Evolutionary conservation across 176 grass and related monocot genomes (phyloP).

Genomic region (Ananas comosus): DNA sequence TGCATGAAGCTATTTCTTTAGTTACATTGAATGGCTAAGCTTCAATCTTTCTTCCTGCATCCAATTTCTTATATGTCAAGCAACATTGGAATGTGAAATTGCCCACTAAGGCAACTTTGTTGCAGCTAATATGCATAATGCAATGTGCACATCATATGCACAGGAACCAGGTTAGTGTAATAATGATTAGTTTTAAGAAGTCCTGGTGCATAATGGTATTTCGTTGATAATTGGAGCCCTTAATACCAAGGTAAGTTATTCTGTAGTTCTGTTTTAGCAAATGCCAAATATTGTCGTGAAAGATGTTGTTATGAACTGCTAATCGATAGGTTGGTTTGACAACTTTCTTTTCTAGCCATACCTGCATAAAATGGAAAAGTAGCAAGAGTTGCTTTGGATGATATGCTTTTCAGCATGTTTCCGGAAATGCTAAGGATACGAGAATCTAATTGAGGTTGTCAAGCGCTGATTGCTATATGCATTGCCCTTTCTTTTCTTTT

Average conservation of each 20-base stretch:
- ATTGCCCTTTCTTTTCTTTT: no score
- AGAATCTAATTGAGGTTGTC: no score
- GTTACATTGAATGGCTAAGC: not conserved
- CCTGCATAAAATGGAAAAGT: not conserved
- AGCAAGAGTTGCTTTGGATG: not conserved
- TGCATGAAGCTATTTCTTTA: not conserved
- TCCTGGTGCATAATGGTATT: not conserved
- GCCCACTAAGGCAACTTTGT: not conserved
- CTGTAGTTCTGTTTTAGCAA: not conserved
- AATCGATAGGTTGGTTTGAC: not conserved
- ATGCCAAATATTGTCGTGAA: not conserved
- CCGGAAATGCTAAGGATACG: no score
- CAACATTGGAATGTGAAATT: not conserved
- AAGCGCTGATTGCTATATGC: no score
- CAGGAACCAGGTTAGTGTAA: not conserved
- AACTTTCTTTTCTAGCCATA: not conserved
- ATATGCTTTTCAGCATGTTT: not conserved
- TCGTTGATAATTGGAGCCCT: not conserved
- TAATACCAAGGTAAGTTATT: not conserved
- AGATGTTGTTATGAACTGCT: not conserved
- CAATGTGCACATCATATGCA: not conserved
- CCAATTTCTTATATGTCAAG: not conserved
- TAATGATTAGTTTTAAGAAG: not conserved
- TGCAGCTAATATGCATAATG: not conserved
- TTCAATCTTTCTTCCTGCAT: not conserved